Base-by-base conservation (phyloP, 768 basidiomycete genomes). In the Albatrellus ellisii region DNA sequence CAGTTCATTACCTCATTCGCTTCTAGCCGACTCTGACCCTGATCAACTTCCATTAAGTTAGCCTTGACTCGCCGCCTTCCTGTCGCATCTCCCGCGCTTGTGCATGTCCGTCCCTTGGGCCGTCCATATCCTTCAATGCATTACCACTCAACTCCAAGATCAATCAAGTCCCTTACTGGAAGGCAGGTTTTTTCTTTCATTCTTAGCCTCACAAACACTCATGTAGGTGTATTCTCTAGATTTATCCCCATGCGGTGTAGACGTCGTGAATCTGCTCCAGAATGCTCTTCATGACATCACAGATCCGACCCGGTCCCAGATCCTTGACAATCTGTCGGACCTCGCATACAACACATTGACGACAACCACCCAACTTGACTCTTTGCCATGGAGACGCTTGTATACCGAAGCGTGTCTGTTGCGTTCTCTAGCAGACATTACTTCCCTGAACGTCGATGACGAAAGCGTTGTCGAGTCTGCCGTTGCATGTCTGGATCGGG, bases 351-450 rank as follows among this genome's bases (percentile, higher is more conserved):
- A 65, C 32, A 54, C 63, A 24, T 70, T 89, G 63, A 63, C 72
- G 2, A 49, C 59, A 7, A 52, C 54, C 47, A 59, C 52, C 14
- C 63, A 50, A 47, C 56, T 46, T 43, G 39, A 61, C 55, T 47
- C 62, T 53, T 15, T 62, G 63, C 31, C n/a, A n/a, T 86, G 82
- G 77, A 68, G 84, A 35, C 66, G 72, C 38, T 52, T 89, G 11
- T 89, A 88, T 58, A 82, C 85, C 31, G 87, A 94, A 50, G 69
- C 77, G 8, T 73, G 69, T 40, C 62, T 94, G 29, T 57, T 88
- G 31, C 67, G 66, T 46, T 65, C 66, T 4, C 60, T 81, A 51
- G 54, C 61, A 25, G 60, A 66, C 50, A 33, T 54, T 26, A 39
- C 52, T 24, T 49, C 54, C 3, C 41, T 43, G 14, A 24, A 36